phyloP scores from a whole-genome alignment of 805 yeast genomes.

The Lipomyces kockii region DNA sequence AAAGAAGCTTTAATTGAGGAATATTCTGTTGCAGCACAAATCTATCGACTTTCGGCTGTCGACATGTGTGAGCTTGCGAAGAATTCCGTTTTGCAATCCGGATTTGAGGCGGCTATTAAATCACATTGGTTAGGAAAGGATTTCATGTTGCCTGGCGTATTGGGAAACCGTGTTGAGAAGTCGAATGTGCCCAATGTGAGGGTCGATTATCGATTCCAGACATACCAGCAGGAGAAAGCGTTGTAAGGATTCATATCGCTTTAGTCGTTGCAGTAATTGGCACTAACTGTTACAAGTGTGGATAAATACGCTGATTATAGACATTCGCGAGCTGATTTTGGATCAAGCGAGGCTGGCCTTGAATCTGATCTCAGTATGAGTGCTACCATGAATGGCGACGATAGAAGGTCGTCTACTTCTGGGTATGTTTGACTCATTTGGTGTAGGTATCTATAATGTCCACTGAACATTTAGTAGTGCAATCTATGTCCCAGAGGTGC shows the following conservation, averaged over 20 bases:
- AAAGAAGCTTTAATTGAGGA: conserved; percentile 97
- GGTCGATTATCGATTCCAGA: conserved; percentile 80
- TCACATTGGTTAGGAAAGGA: conserved; percentile 89
- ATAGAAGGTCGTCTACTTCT: conserved; percentile 8
- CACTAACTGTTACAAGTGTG: conserved; percentile 14
- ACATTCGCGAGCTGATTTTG: conserved; percentile 1
- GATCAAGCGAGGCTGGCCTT: neutral
- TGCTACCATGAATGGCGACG: conserved; percentile 4
- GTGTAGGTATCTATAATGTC: neutral
- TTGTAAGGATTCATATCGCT: conserved; percentile 19
- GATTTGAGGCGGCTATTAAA: conserved; percentile 86
- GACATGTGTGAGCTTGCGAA: conserved; percentile 97
- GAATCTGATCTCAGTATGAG: neutral
- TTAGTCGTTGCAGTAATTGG: neutral
- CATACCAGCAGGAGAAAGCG: conserved; percentile 69
- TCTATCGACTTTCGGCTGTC: conserved; percentile 88
- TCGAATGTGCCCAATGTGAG: conserved; percentile 94
- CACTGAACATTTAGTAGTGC: neutral
- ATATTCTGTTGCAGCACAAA: conserved; percentile 97
- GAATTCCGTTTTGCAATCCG: conserved; percentile 91
- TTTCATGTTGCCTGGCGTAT: conserved; percentile 58
- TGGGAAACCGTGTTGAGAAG: conserved; percentile 87
- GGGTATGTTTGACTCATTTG: conserved; percentile 7
- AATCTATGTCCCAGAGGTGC: conserved; percentile 13
- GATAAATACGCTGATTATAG: conserved; percentile 15